Evolutionary conservation across 2,329 filamentous ascomycete species (phyloP), one percentile per base, ranked within the genome.

Genomic region (Paracamarosporium sp.): DNA sequence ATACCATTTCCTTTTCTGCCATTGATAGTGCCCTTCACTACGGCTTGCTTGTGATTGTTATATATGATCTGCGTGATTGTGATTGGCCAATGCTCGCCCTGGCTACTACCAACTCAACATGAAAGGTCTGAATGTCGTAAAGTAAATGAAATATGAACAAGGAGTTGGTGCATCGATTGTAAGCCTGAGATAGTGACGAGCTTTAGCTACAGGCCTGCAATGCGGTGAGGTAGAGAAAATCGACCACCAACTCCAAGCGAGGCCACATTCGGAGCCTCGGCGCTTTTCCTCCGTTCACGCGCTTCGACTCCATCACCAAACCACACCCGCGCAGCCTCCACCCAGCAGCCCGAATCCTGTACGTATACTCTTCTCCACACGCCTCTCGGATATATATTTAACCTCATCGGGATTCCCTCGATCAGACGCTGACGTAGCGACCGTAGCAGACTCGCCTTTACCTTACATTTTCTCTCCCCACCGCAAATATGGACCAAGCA

Each of bases 401-500:
- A 5, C 15, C 31, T 20, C 24, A 12, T 8, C n/a, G 25, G 46
- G 13, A 11, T 24, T 25, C 28, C 27, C 5, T 45, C 9, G 17
- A 33, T 8, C 13, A 15, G 7, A 33, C 41, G 41, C 56, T 59
- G 35, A 59, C 52, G 13, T 35, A 33, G 28, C 20, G 17, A 36
- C 30, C 25, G 46, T 46, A 27, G 52, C 47, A 52, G 48, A 50
- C 41, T 22, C 44, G 46, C 41, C 52, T 35, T 33, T 20, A 30
- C 44, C 50, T 53, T 43, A 45, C 38, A 30, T 52, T 50, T 62
- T 59, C 59, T 56, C 63, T 63, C 65, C 61, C 64, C 55, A 74
- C 70, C 71, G 72, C 75, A 77, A 78, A 69, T 73, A 79, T 79
- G 76, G 77, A 79, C 77, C 75, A 78, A 65, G 76, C 75, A 67